Conservation (phyloP, 257 asterid genomes). For the Solanum piurae region DNA sequence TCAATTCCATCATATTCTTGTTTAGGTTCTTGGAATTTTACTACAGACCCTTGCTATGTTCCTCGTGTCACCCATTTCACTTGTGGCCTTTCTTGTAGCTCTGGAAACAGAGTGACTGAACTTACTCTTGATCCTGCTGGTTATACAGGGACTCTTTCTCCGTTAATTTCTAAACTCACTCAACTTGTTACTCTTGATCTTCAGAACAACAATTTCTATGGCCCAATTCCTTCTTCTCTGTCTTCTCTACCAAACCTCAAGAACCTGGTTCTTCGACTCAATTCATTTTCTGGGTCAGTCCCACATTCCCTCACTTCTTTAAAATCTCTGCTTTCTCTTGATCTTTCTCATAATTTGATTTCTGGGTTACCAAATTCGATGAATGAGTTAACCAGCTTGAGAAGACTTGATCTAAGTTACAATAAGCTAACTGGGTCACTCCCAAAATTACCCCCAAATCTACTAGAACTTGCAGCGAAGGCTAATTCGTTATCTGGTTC, state of each 20-base stretch:
- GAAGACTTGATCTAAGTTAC: slow-evolving; percentile 60
- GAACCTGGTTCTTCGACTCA: slow-evolving; percentile 51
- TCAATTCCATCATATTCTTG: slow-evolving; percentile 71
- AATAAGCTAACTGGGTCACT: slow-evolving; percentile 58
- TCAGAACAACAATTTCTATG: slow-evolving; percentile 52
- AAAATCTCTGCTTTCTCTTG: slow-evolving; percentile 37
- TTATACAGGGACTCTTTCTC: slow-evolving; percentile 57
- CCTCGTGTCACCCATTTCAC: slow-evolving; percentile 69
- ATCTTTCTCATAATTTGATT: slow-evolving; percentile 53
- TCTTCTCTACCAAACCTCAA: slow-evolving; percentile 36
- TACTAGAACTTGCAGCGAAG: slow-evolving; percentile 52
- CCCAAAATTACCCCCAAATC: slow-evolving; percentile 63
- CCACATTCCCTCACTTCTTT: slow-evolving; percentile 49
- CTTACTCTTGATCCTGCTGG: slow-evolving; percentile 86
- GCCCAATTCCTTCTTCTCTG: slow-evolving; percentile 50
- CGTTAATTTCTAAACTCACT: slow-evolving; percentile 54
- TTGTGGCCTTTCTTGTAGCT: slow-evolving; percentile 62
- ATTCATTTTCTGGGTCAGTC: slow-evolving; percentile 63
- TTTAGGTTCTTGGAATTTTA: slow-evolving; percentile 82
- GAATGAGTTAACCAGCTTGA: slow-evolving; percentile 26
- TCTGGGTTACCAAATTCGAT: slow-evolving; percentile 45
- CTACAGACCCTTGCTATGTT: slow-evolving; percentile 74
- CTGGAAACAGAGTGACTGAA: slow-evolving; percentile 53
- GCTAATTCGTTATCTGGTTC: slow-evolving; percentile 57
- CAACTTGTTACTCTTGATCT: slow-evolving; percentile 63